A percentile compares a stretch with the other conserved stretches of the same genome.
phyloP scores from a whole-genome alignment of 306 rosid species.

The Castanea mollissima region DNA sequence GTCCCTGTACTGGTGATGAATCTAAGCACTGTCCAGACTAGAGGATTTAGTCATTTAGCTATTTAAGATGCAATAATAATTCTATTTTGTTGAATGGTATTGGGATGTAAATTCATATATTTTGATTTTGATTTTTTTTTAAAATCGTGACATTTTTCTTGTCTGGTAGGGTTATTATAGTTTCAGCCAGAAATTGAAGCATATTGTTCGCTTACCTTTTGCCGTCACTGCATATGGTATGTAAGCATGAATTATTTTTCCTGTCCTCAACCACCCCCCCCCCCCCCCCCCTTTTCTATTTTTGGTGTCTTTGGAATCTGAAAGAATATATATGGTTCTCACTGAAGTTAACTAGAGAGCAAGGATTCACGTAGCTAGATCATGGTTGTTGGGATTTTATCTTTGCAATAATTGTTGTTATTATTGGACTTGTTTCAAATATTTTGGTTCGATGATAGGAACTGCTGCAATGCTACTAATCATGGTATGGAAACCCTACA shows the following conservation, averaged over 20 bases:
- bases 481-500: constrained; percentile 86
- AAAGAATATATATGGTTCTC: background rate
- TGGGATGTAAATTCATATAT: constrained; percentile 4
- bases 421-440: constrained; percentile 16
- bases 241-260: constrained; percentile 21
- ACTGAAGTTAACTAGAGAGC: background rate
- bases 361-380: background rate
- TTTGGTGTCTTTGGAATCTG: background rate
- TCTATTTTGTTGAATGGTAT: constrained; percentile 9
- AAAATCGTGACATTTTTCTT: background rate
- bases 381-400: background rate
- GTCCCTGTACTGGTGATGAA: background rate
- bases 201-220: constrained; percentile 89
- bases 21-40: background rate
- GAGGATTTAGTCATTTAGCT: constrained; percentile 1
- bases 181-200: constrained; percentile 99
- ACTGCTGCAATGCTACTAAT: constrained; percentile 94
- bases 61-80: constrained; percentile 3
- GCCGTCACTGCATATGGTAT: constrained; percentile 88
- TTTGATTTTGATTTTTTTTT: constrained; percentile 1
- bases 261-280: too few species aligned
- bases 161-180: constrained; percentile 91
- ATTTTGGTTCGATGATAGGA: constrained; percentile 53
- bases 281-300: too few species aligned
- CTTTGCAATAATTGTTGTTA: background rate